Base-by-base conservation (phyloP, 305 asterid species). In the Withania somnifera region DNA sequence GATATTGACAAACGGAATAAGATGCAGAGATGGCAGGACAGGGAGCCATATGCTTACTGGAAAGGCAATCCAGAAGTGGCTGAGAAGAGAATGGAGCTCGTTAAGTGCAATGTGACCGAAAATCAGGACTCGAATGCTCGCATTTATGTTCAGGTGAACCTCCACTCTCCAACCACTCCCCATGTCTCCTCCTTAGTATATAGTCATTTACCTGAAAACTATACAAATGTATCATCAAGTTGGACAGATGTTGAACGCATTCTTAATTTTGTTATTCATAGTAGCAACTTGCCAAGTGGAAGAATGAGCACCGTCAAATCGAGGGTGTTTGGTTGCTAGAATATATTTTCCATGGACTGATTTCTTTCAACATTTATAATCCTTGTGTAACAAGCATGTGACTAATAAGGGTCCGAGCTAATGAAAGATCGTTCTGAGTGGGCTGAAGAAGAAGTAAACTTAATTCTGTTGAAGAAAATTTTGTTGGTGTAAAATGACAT, bases 11-110 rank as follows among this genome's bases (percentile, higher is more conserved):
- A 87, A 78, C 95, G 91, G 81, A 91, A 86, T 32, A 63, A 58
- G 13, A 81, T 67, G 86, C 68, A 63, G 7, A 83, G 28, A 81
- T 93, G 97, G 96, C 34, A 9, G 32, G 91, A 89, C 14, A 88
- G 94, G 64, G 91, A 87, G 71, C 90, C 94, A 0, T 80, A 88
- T 83, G 94, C 96, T 15, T 91, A 82, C 75, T 93, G 96, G 96
- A 93, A 89, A 79, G 97, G 96, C 56, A 91, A 90, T 81, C 88
- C 91, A 0, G n/a, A 45, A 3, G 90, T 93, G 5, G 84, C 90
- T 4, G 24, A 26, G 68, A 73, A 83, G 67, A 89, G 94, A 84
- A 77, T 26, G 75, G 89, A 90, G 5, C 86, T 93, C 63, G 87
- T 93, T 81, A 87, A 36, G 24, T 93, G 97, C 79, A 88, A 91